Conservation (phyloP, 306 rosid genomes). For the Quercus cerris region DNA sequence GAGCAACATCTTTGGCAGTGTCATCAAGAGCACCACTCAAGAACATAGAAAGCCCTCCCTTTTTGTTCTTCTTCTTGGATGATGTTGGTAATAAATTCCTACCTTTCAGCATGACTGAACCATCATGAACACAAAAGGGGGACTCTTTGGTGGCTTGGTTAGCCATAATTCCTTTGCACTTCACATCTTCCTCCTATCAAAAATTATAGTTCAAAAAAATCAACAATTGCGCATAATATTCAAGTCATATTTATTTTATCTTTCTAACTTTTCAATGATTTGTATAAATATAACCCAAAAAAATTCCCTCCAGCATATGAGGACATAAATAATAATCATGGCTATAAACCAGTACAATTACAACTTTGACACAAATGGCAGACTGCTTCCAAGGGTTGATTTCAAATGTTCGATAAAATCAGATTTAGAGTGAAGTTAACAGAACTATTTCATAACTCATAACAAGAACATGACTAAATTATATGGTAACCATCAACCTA, state of each 20-base stretch:
- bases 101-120: slow-evolving; percentile 36
- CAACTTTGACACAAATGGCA: neutral
- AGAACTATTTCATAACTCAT: neutral
- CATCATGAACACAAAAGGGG: slow-evolving; percentile 29
- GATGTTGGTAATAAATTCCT: slow-evolving; percentile 33
- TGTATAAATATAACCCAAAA: neutral
- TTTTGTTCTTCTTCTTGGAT: slow-evolving; percentile 81
- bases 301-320: neutral
- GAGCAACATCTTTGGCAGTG: slow-evolving; percentile 41
- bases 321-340: neutral
- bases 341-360: neutral
- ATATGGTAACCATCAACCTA: too few species aligned
- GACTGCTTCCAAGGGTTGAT: neutral
- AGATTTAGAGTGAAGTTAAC: neutral
- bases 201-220: slow-evolving; percentile 9
- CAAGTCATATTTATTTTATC: neutral
- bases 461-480: too few species aligned
- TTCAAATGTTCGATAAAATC: neutral
- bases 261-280: neutral
- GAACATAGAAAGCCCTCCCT: slow-evolving; percentile 96
- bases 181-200: slow-evolving; percentile 50
- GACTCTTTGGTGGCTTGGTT: slow-evolving; percentile 33
- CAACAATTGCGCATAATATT: neutral
- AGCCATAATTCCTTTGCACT: slow-evolving; percentile 22
- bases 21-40: slow-evolving; percentile 94